Evolutionary conservation across 2,329 filamentous ascomycete genomes (phyloP).

Genomic region (Cercospora zeina): DNA sequence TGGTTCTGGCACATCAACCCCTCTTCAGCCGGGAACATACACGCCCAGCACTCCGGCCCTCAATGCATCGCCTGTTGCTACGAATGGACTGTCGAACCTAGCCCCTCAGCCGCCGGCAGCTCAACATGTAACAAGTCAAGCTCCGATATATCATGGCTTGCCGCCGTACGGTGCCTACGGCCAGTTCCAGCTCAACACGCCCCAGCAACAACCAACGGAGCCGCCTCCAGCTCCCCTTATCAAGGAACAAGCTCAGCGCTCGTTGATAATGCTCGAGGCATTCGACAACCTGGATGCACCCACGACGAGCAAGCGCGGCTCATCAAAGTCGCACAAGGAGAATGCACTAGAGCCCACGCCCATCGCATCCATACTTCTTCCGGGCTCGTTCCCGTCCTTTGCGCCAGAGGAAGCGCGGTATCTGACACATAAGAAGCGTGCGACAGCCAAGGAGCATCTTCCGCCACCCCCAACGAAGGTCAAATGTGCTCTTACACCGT

Average conservation of each 20-base stretch:
- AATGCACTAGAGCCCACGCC: slow-evolving; percentile 54
- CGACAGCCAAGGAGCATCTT: slow-evolving; percentile 44
- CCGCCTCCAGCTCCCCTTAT: slow-evolving; percentile 33
- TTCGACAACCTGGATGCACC: slow-evolving; percentile 39
- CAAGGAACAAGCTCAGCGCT: slow-evolving; percentile 40
- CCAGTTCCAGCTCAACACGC: slow-evolving; percentile 23
- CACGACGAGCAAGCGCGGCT: slow-evolving; percentile 28
- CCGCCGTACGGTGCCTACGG: slow-evolving; percentile 23
- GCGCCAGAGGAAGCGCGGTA: slow-evolving; percentile 53
- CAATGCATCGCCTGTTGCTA: slow-evolving; percentile 18
- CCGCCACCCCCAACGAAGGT: slow-evolving; percentile 39
- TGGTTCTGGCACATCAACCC: slow-evolving; percentile 15
- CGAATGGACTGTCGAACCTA: slow-evolving; percentile 15
- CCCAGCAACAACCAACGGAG: slow-evolving; percentile 28
- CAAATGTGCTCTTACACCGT: slow-evolving; percentile 70
- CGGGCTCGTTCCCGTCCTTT: slow-evolving; percentile 52
- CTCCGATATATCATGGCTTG: slow-evolving; percentile 26
- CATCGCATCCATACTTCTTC: slow-evolving; percentile 58
- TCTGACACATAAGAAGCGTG: slow-evolving; percentile 48
- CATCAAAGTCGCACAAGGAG: slow-evolving; percentile 26
- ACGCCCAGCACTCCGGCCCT: slow-evolving; percentile 27
- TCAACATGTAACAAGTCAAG: slow-evolving; percentile 11
- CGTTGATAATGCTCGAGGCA: slow-evolving; percentile 39
- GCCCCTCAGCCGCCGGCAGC: slow-evolving; percentile 19
- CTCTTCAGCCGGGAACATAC: slow-evolving; percentile 14